Evolutionary conservation across 306 rosid genomes (phyloP), one percentile per base, ranked within the genome.

Genomic region (Trifolium repens): DNA sequence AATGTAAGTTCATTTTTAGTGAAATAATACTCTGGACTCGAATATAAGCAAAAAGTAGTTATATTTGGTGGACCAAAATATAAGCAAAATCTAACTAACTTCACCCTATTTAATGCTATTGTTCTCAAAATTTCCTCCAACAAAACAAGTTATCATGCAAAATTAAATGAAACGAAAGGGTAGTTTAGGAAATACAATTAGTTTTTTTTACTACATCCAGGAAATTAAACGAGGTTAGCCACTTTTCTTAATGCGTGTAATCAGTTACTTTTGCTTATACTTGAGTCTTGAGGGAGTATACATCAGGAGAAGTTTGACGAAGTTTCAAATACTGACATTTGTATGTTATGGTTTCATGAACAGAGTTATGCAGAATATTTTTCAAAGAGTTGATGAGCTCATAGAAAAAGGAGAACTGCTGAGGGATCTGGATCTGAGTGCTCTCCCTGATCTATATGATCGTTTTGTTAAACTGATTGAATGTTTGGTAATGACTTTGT

Each of bases 281-380:
- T 55, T 19, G 27, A 54, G 15, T 19, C 30, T 22, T 2, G 27
- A 22, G 13, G 61, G 34, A 26, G 15, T 30, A 26, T 26, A 19
- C 24, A 58, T 66, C 39, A 44, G 65, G 49, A 70, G 69, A 76
- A 65, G 61, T 43, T 43, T 54, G 57, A 30, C 14, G 16, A 40
- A 68, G 16, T 17, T 83, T 79, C 39, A 43, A 60, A 54, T 69
- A 55, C 52, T 69, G 66, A 53, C 60, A 39, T 80, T 79, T 17
- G 57, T 84, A 72, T 26, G 22, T 73, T 71, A 72, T 81, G 65
- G 39, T 73, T 79, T 82, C 44, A 54, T 72, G 17, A 79, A 55
- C 96, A 94, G 98, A 82, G 85, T 86, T 62, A 90, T 94, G 76
- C 72, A 81, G 50, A 83, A 85, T 7, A 90, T 91, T 53, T 94